Conservation (phyloP, 768 basidiomycete species). For the Xerocomus spinulosus region DNA sequence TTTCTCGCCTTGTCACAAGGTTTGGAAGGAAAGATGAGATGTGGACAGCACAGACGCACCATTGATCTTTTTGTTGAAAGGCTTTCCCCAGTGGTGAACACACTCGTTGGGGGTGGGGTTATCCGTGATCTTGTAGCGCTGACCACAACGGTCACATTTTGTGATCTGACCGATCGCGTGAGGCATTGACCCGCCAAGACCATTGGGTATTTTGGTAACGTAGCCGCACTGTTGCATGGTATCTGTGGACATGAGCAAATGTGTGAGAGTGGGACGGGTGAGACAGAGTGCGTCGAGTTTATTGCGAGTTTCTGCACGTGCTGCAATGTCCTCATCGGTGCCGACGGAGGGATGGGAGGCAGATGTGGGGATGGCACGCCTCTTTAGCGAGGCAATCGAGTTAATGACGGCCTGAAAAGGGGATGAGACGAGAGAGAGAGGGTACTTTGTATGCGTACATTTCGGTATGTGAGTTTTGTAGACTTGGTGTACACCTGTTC, state of each 20-base stretch:
- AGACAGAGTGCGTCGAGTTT: slow-evolving; percentile 50
- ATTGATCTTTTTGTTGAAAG: slow-evolving; percentile 54
- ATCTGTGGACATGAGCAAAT: slow-evolving; percentile 53
- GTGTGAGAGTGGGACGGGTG: slow-evolving; percentile 48
- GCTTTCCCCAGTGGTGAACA: slow-evolving; percentile 78
- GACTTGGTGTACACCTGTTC: slow-evolving; percentile 71
- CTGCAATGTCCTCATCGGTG: slow-evolving; percentile 59
- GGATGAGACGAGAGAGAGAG: slow-evolving; percentile 9
- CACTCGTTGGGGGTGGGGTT: slow-evolving; percentile 60
- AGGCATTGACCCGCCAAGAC: slow-evolving; percentile 59
- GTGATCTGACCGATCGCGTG: slow-evolving; percentile 55
- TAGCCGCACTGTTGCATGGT: slow-evolving; percentile 68
- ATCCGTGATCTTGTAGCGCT: slow-evolving; percentile 63
- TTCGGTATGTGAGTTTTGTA: slow-evolving; percentile 77
- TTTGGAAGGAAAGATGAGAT: not conserved
- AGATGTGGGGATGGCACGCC: slow-evolving; percentile 50
- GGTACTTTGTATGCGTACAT: slow-evolving; percentile 43
- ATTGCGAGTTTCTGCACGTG: slow-evolving; percentile 52
- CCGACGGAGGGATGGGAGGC: slow-evolving; percentile 70
- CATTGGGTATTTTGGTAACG: slow-evolving; percentile 60
- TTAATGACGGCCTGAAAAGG: slow-evolving; percentile 45
- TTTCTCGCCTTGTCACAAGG: slow-evolving; percentile 51
- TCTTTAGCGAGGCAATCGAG: slow-evolving; percentile 49
- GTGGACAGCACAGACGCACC: slow-evolving; percentile 41
- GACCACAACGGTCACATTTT: slow-evolving; percentile 77